Evolutionary conservation across 2,329 filamentous ascomycete species (phyloP).

Genomic region (Elsinoe necatrix): DNA sequence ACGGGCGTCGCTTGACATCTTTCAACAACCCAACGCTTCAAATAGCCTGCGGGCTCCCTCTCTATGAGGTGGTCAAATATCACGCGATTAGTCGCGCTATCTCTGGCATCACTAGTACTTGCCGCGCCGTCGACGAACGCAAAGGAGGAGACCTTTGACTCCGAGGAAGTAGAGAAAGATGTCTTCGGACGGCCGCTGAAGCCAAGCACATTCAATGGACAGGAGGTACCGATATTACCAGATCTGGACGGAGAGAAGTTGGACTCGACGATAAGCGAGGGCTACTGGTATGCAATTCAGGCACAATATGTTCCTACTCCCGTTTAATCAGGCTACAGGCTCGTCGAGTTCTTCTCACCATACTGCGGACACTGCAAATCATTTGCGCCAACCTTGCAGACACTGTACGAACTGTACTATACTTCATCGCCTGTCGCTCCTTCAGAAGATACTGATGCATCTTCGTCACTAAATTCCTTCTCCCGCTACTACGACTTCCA

Average conservation of each 20-base stretch:
- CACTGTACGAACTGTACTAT: conserved; percentile 89
- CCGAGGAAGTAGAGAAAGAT: conserved; percentile 16
- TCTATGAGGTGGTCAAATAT: conserved; percentile 26
- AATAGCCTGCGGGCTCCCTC: conserved; percentile 16
- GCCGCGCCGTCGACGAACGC: conserved; percentile 17
- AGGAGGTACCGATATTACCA: conserved; percentile 56
- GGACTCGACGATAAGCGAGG: conserved; percentile 51
- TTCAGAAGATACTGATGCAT: conserved; percentile 39
- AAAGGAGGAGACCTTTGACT: conserved; percentile 17
- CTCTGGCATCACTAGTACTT: conserved; percentile 22
- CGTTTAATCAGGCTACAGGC: conserved; percentile 20
- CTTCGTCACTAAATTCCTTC: conserved; percentile 56
- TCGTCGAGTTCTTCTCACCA: conserved; percentile 46
- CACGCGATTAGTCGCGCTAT: conserved; percentile 25
- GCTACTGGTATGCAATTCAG: conserved; percentile 52
- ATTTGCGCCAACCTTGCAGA: conserved; percentile 81
- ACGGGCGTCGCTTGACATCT: neutral
- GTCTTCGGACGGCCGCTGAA: conserved; percentile 19
- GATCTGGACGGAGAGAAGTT: conserved; percentile 53
- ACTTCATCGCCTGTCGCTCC: conserved; percentile 62
- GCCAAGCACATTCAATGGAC: conserved; percentile 55
- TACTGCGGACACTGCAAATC: conserved; percentile 62
- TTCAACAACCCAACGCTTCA: neutral
- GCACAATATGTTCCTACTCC: neutral
- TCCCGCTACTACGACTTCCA: conserved; percentile 79